Evolutionary conservation across 768 basidiomycete genomes (phyloP), one percentile per base, ranked within the genome.

Genomic region (Nevesoporus exiguus): DNA sequence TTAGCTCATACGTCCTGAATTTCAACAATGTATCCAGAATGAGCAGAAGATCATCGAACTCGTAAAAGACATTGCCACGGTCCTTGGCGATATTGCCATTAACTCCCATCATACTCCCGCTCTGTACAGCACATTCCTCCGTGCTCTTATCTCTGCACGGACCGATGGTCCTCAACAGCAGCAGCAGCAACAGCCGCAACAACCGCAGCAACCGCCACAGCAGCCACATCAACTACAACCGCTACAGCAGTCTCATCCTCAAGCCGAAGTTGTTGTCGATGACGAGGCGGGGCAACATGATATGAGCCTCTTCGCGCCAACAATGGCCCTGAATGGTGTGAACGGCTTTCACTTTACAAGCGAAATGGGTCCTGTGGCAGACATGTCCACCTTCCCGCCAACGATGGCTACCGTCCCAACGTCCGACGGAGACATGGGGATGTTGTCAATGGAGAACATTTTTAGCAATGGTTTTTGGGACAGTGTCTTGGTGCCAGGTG

Each of bases 71-170:
- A 86, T 93, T 31, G 93, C 91, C 1, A 81, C 90, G 54, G 77
- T 84, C 0, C 80, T 98, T 24, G 91, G 93, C 57, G 78, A 75
- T 13, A 81, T 88, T 37, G 85, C 96, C 19, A 85, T 84, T 25
- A 88, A 89, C 64, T 76, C 86, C 1, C 74, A 81, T 5, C 96
- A 99, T 66, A 94, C 95, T 0, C 94, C 96, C 0, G 88, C 91
- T 6, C 77, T 98, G 36, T 98, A 98, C 76, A 84, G 86, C 65
- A 77, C 80, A 19, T 93, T 94, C 76, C 76, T 94, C 22, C 85
- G 85, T 3, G 87, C 88, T 3, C 81, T 96, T 39, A 80, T 88
- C 49, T 79, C 84, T 2, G 83, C 84, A 40, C 61, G 69, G 22
- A 57, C 74, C 67, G 65, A 74, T 66, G 31, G 67, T 68, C 40